These are phyloP conservation scores for Teunomyces barrocoloradensis DNA, from an alignment of 805 yeast species.

Conservation along the genomic window DNA sequence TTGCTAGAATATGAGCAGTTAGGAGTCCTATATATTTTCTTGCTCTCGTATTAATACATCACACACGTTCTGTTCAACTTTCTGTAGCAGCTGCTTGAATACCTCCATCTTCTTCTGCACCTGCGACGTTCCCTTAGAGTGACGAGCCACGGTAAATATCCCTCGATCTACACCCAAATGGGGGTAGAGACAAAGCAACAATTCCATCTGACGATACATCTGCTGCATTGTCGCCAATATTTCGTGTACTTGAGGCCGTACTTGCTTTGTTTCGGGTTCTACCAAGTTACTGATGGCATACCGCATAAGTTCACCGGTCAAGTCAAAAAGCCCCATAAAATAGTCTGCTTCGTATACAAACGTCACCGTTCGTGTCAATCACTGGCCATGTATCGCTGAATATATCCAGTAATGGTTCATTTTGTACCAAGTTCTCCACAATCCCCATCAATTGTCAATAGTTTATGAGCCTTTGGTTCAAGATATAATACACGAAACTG, in stretches of 20 bases:
- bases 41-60: conserved; percentile 19
- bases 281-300: conserved; percentile 30
- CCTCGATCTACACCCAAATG: conserved; percentile 17
- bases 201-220: conserved; percentile 10
- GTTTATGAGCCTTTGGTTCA: conserved; percentile 10
- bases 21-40: conserved; percentile 9
- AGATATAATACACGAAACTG: conserved; percentile 19
- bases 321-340: conserved; percentile 39
- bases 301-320: conserved; percentile 44
- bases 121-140: conserved; percentile 7
- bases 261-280: neutral
- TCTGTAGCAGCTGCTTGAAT: conserved; percentile 19
- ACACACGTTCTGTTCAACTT: conserved; percentile 21
- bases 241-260: neutral
- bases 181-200: conserved; percentile 16
- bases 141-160: conserved; percentile 10
- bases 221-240: conserved; percentile 15
- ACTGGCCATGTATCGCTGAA: neutral
- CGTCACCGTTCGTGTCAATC: neutral
- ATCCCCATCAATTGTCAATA: conserved; percentile 10
- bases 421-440: neutral
- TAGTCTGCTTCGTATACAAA: conserved; percentile 27
- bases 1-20: conserved; percentile 46
- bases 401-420: neutral
- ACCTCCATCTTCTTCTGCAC: conserved; percentile 22